These are phyloP conservation scores for Marchantia paleacea DNA, from an alignment of 225 moss, liverwort and hornwort genomes.

Conservation along the genomic window DNA sequence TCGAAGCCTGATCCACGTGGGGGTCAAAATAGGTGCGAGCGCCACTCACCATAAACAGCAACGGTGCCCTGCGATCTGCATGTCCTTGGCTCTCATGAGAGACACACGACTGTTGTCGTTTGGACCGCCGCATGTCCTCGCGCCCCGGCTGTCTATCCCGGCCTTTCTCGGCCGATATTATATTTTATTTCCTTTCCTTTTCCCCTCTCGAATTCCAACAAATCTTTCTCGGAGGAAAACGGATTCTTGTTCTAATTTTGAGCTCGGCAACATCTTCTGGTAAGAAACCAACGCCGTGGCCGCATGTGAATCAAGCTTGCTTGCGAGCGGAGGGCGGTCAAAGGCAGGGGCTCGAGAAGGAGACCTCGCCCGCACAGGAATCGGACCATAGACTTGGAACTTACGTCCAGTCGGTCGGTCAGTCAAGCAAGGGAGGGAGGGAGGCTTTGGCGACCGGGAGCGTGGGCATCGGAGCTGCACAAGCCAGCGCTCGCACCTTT, in stretches of 20 bases:
- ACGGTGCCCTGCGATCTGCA: not conserved
- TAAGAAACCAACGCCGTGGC: not conserved
- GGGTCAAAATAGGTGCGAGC: not conserved
- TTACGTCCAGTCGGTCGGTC: not conserved
- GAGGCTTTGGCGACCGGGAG: not conserved
- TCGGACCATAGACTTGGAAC: not conserved
- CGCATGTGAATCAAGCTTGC: not conserved
- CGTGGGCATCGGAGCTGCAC: not conserved
- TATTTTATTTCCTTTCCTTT: not conserved
- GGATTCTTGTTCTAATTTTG: not conserved
- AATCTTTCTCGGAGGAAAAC: not conserved
- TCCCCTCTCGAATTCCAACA: not conserved
- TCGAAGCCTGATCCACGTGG: conserved; percentile 7
- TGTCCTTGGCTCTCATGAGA: conserved; percentile 1
- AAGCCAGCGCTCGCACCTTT: not conserved
- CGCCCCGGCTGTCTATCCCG: not conserved
- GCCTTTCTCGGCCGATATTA: no score
- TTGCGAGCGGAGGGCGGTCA: not conserved
- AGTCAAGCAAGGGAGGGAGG: not conserved
- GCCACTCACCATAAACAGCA: conserved; percentile 2
- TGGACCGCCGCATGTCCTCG: not conserved
- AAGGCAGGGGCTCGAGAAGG: not conserved
- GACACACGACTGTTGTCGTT: not conserved
- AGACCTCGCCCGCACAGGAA: no score
- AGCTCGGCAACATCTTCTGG: not conserved